Conservation (phyloP, 192 early-diverging fungal genomes). For the Coemansia sp. region DNA sequence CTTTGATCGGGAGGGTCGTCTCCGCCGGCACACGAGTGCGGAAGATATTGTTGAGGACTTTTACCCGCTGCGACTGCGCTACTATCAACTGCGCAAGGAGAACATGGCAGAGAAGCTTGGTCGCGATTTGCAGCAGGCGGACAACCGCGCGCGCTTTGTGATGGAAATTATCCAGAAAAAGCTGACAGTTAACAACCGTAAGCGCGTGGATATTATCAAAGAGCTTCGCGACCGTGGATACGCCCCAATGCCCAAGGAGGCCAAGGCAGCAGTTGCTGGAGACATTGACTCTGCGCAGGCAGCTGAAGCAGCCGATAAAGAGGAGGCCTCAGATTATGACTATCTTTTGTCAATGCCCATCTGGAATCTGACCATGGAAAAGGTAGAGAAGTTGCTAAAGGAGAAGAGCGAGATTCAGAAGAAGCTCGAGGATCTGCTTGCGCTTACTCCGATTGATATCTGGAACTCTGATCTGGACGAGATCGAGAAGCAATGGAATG, state of each 20-base stretch:
- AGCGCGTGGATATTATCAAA: slow-evolving; percentile 70
- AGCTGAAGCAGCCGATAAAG: slow-evolving; percentile 17
- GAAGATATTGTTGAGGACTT: slow-evolving; percentile 87
- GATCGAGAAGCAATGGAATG: slow-evolving; percentile 83
- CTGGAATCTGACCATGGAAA: slow-evolving; percentile 87
- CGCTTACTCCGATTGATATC: slow-evolving; percentile 67
- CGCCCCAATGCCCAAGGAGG: slow-evolving; percentile 57
- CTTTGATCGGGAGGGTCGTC: slow-evolving; percentile 83
- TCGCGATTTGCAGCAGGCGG: slow-evolving; percentile 64
- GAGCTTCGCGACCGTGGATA: slow-evolving; percentile 73
- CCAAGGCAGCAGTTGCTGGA: slow-evolving; percentile 45
- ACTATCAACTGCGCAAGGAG: slow-evolving; percentile 88
- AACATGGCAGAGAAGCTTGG: slow-evolving; percentile 62
- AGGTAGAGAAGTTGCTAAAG: slow-evolving; percentile 73
- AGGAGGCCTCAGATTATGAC: slow-evolving; percentile 60
- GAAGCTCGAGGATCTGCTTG: slow-evolving; percentile 66
- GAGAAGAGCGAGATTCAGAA: slow-evolving; percentile 65
- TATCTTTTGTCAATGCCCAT: slow-evolving; percentile 90
- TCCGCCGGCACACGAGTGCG: slow-evolving; percentile 74
- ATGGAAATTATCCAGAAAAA: slow-evolving; percentile 83
- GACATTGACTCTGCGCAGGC: slow-evolving; percentile 54
- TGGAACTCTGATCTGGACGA: slow-evolving; percentile 86
- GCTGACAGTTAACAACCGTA: slow-evolving; percentile 82
- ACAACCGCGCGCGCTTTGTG: slow-evolving; percentile 89
- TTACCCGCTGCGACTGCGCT: slow-evolving; percentile 77